Percentiles rank a stretch among this genome's conserved stretches.
Evolutionary conservation across 495 filamentous ascomycete genomes (phyloP).

Genomic region (Podospora comata): DNA sequence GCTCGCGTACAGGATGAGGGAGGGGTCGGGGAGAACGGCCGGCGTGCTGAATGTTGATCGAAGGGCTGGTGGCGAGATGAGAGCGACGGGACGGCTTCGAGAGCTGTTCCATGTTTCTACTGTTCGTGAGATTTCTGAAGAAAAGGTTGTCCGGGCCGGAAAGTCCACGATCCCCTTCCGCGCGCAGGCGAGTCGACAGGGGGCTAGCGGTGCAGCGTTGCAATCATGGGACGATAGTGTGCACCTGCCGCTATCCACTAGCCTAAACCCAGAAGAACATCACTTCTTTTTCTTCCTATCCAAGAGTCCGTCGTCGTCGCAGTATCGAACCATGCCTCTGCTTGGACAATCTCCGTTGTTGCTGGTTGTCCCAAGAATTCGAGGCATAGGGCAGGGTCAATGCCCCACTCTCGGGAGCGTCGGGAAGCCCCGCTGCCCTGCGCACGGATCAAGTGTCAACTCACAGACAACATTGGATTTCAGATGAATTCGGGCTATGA

Average conservation of each 20-base stretch:
- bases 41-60: not conserved
- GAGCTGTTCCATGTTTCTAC: not conserved
- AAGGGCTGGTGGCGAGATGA: not conserved
- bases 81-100: not conserved
- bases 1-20: not conserved
- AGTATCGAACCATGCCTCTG: not conserved
- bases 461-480: not conserved
- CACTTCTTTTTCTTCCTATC: not conserved
- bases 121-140: not conserved
- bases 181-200: not conserved
- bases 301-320: not conserved
- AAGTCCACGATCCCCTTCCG: not conserved
- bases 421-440: not conserved
- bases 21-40: not conserved
- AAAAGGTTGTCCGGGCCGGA: not conserved
- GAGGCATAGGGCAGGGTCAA: not conserved
- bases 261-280: not conserved
- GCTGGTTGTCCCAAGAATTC: not conserved
- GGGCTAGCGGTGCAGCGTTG: conserved; percentile 2
- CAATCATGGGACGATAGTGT: conserved; percentile 5
- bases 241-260: conserved; percentile 2
- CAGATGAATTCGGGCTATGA: not conserved
- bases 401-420: not conserved
- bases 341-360: conserved; percentile 7
- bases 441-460: not conserved